Evolutionary conservation across 192 early-diverging fungal species (phyloP).

Genomic region (Backusella westeae): DNA sequence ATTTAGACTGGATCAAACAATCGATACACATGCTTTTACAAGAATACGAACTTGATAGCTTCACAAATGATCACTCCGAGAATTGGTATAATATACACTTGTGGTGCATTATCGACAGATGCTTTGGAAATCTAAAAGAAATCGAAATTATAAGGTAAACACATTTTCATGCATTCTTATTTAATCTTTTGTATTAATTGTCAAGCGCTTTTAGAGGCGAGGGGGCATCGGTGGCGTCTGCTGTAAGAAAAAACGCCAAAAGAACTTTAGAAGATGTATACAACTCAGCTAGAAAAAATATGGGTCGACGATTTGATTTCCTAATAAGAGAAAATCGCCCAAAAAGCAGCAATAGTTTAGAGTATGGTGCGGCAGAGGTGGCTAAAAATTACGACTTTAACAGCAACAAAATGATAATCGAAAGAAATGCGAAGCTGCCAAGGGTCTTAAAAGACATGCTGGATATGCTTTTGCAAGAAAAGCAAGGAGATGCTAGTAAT

Average conservation of each 20-base stretch:
- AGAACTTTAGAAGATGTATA: slow-evolving; percentile 13
- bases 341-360: neutral
- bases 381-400: slow-evolving; percentile 8
- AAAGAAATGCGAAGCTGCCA: slow-evolving; percentile 4
- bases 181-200: slow-evolving; percentile 14
- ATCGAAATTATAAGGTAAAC: slow-evolving; percentile 3
- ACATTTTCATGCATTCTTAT: slow-evolving; percentile 4
- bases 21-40: neutral
- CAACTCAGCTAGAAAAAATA: slow-evolving; percentile 1
- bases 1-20: no score
- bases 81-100: slow-evolving; percentile 6
- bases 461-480: slow-evolving; percentile 13
- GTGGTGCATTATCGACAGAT: slow-evolving; percentile 10
- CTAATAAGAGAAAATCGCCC: neutral
- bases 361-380: slow-evolving; percentile 13
- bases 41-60: slow-evolving; percentile 16
- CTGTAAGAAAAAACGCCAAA: slow-evolving; percentile 15
- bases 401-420: neutral
- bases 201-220: slow-evolving; percentile 9
- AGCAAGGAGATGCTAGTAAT: slow-evolving; percentile 5
- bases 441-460: slow-evolving; percentile 13
- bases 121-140: slow-evolving; percentile 12
- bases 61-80: slow-evolving; percentile 13
- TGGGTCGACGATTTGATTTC: slow-evolving; percentile 9
- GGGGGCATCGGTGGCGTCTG: neutral